These are phyloP conservation scores for Chaetomiaceae sp. DNA, from an alignment of 2,329 filamentous ascomycete genomes.

Conservation along the genomic window DNA sequence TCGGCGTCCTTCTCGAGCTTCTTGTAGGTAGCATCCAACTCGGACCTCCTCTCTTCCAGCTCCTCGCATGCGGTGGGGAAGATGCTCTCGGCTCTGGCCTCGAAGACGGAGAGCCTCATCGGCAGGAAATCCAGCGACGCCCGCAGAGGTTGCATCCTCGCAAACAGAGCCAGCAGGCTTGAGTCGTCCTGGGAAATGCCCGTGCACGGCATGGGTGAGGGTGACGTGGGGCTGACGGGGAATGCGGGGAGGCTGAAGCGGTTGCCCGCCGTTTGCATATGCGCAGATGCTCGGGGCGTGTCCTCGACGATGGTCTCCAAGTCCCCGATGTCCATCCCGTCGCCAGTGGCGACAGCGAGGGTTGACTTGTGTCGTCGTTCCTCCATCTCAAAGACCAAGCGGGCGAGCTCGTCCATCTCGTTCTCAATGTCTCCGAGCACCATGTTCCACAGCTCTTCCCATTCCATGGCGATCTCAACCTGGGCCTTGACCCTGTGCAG, in stretches of 20 bases:
- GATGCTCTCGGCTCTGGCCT: conserved; percentile 64
- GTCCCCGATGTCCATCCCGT: conserved; percentile 74
- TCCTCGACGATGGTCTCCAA: conserved; percentile 92
- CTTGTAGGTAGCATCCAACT: conserved; percentile 78
- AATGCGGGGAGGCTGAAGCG: conserved; percentile 65
- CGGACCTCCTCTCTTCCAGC: conserved; percentile 65
- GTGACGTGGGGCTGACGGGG: conserved; percentile 56
- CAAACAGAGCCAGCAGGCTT: conserved; percentile 81
- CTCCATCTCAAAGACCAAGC: conserved; percentile 95
- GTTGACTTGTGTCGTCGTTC: conserved; percentile 82
- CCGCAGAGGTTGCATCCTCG: conserved; percentile 86
- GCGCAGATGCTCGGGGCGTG: conserved; percentile 53
- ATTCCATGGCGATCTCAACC: conserved; percentile 97
- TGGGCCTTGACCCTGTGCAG: conserved; percentile 78
- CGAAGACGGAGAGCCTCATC: conserved; percentile 86
- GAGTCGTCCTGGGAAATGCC: conserved; percentile 71
- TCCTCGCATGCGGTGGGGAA: conserved; percentile 92
- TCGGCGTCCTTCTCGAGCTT: conserved; percentile 88
- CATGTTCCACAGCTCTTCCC: conserved; percentile 93
- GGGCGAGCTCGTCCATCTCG: conserved; percentile 56
- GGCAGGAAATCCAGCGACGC: conserved; percentile 93
- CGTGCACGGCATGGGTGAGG: conserved; percentile 43
- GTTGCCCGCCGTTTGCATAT: conserved; percentile 48
- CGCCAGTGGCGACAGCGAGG: conserved; percentile 54
- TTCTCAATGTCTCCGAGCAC: conserved; percentile 89